Evolutionary conservation across 441 rosid genomes (phyloP).

Genomic region (Eruca vesicaria): DNA sequence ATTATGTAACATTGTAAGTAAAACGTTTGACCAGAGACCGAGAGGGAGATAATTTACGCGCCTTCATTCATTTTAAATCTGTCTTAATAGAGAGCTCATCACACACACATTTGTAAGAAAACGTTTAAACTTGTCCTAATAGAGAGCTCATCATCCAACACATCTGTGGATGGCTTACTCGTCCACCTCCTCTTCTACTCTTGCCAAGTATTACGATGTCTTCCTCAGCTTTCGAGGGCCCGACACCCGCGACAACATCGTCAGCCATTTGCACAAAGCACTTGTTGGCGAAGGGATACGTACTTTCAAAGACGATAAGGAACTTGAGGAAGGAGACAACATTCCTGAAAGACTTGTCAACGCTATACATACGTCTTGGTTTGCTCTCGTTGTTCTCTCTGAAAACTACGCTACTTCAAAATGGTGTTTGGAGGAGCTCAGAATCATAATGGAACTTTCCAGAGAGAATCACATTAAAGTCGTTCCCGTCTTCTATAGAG

Average conservation of each 20-base stretch:
- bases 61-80: no score
- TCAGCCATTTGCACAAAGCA: background rate
- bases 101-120: background rate
- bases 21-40: background rate
- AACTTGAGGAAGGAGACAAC: background rate
- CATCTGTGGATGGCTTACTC: background rate
- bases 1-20: background rate
- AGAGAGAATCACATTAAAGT: background rate
- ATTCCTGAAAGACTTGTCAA: background rate
- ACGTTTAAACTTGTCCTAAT: background rate
- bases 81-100: no score
- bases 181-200: background rate
- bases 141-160: background rate
- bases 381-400: background rate
- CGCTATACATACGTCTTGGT: background rate
- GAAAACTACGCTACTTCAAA: background rate
- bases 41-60: background rate
- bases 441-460: background rate
- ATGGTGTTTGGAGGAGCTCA: background rate
- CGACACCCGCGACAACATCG: constrained; percentile 13
- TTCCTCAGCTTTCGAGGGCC: constrained; percentile 25
- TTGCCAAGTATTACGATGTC: constrained; percentile 1
- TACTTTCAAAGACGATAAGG: background rate
- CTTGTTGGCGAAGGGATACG: background rate
- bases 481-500: background rate